phyloP scores from a whole-genome alignment of 768 basidiomycete genomes.

The Calocybe indica region DNA sequence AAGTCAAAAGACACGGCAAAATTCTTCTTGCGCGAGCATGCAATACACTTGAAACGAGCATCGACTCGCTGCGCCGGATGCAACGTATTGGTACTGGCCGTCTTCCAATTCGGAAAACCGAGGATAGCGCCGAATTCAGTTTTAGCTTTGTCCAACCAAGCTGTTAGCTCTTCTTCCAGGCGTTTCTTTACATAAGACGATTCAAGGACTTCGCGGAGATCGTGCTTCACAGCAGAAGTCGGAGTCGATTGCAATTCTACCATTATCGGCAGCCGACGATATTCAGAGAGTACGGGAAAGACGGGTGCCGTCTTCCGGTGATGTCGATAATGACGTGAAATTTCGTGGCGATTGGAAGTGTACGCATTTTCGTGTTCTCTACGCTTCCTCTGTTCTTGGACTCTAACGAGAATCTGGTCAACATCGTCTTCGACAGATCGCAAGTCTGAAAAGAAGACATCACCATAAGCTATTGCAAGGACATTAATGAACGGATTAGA shows the following conservation, averaged over 20 bases:
- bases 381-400: slow-evolving; percentile 7
- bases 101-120: slow-evolving; percentile 1
- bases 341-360: not conserved
- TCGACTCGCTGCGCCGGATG: slow-evolving; percentile 29
- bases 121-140: not conserved
- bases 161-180: not conserved
- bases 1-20: slow-evolving; percentile 51
- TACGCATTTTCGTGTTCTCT: not conserved
- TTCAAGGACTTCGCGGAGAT: not conserved
- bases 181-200: not conserved
- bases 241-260: not conserved
- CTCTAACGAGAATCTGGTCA: slow-evolving; percentile 9
- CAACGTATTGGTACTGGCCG: not conserved
- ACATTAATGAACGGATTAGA: too few relatives aligned
- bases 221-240: not conserved
- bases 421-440: slow-evolving; percentile 19
- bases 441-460: too few relatives aligned
- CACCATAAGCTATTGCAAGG: too few relatives aligned
- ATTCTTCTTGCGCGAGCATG: slow-evolving; percentile 35
- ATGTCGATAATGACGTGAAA: not conserved
- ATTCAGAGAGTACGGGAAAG: not conserved
- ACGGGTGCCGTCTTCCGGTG: not conserved
- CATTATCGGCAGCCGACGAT: not conserved
- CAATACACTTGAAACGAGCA: slow-evolving; percentile 52
- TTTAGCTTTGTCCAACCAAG: not conserved